Percentiles rank a stretch among this genome's conserved stretches.
phyloP scores from a whole-genome alignment of 768 basidiomycete species.

The Naganishia vaughanmartiniae region DNA sequence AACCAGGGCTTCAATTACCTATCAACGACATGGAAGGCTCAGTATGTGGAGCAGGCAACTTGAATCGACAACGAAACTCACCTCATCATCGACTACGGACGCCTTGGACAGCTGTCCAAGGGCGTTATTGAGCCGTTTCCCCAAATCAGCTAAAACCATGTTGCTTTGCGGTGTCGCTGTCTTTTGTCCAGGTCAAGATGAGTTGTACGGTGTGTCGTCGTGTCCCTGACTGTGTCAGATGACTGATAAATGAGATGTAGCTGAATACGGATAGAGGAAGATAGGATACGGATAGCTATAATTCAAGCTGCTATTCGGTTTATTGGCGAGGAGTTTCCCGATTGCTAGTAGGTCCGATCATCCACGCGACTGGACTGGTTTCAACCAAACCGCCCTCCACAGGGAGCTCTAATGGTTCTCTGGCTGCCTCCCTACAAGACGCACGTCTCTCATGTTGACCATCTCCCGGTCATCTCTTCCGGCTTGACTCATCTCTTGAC shows the following conservation, averaged over 20 bases:
- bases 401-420: too few relatives aligned
- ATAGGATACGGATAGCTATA: background rate
- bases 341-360: constrained; percentile 2
- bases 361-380: background rate
- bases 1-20: constrained; percentile 90
- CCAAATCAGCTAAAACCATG: constrained; percentile 96
- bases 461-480: too few relatives aligned
- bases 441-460: too few relatives aligned
- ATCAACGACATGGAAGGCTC: constrained; percentile 16
- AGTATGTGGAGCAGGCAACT: too few relatives aligned
- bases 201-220: too few relatives aligned
- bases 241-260: background rate
- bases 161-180: background rate
- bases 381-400: background rate
- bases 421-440: background rate
- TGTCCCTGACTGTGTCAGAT: too few relatives aligned
- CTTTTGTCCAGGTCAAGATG: background rate
- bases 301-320: background rate
- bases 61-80: constrained; percentile 45
- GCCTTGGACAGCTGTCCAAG: constrained; percentile 83
- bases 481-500: background rate
- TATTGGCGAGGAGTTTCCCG: background rate
- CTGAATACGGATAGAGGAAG: background rate
- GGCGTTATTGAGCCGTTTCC: constrained; percentile 87
- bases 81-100: constrained; percentile 88